phyloP scores from a whole-genome alignment of 805 yeast genomes.

The Cyberlindnera maritima region DNA sequence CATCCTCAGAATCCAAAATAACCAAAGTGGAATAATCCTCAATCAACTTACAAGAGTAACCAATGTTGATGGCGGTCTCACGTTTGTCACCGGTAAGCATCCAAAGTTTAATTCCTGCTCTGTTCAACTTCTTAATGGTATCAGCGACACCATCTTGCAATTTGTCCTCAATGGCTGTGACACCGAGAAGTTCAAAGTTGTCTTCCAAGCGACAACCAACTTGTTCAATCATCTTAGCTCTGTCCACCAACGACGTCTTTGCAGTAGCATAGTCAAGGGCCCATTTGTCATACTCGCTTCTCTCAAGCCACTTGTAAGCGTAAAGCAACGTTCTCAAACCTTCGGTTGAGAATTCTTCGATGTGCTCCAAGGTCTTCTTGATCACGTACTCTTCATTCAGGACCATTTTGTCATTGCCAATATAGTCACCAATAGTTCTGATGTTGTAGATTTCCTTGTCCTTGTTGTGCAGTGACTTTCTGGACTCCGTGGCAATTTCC shows the following conservation, averaged over 20 bases:
- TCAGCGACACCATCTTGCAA: conserved; percentile 97
- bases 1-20: conserved; percentile 54
- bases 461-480: conserved; percentile 56
- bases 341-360: conserved; percentile 92
- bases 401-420: conserved; percentile 55
- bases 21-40: conserved; percentile 91
- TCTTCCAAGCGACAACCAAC: conserved; percentile 74
- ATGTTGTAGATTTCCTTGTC: conserved; percentile 53
- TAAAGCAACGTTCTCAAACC: conserved; percentile 90
- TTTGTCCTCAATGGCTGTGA: conserved; percentile 96
- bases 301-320: conserved; percentile 69
- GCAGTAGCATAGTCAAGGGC: conserved; percentile 66
- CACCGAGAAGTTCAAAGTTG: conserved; percentile 73
- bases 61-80: conserved; percentile 97
- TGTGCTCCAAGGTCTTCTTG: conserved; percentile 83
- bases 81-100: conserved; percentile 98
- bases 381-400: conserved; percentile 72
- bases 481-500: conserved; percentile 49
- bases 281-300: conserved; percentile 65
- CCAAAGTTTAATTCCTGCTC: conserved; percentile 96
- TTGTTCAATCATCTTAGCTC: conserved; percentile 63
- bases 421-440: conserved; percentile 30
- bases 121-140: conserved; percentile 82
- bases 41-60: conserved; percentile 89
- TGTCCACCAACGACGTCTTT: conserved; percentile 65